Evolutionary conservation across 176 grass and related monocot genomes (phyloP).

Genomic region (Saccharum officinarum): DNA sequence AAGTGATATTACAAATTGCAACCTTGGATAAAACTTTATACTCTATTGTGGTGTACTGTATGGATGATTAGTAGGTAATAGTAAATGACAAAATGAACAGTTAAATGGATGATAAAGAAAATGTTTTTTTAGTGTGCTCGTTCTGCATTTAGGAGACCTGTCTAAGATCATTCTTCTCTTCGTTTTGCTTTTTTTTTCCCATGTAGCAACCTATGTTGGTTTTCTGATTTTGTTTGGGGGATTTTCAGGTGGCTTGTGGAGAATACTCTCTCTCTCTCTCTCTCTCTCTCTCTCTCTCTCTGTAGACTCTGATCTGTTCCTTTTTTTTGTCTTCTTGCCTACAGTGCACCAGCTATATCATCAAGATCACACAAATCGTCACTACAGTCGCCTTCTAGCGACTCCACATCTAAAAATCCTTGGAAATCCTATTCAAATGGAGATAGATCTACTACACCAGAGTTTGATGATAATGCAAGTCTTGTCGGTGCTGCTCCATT

Average conservation of each 20-base stretch:
- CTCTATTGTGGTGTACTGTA: neutral
- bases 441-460: slow-evolving; percentile 49
- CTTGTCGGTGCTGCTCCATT: slow-evolving; percentile 83
- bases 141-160: neutral
- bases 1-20: neutral
- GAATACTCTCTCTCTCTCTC: neutral
- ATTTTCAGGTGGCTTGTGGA: slow-evolving; percentile 13
- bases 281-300: too few species aligned
- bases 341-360: slow-evolving; percentile 88
- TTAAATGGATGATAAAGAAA: neutral
- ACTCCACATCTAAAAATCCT: slow-evolving; percentile 58
- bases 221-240: neutral
- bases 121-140: neutral
- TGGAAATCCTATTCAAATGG: slow-evolving; percentile 88
- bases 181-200: neutral
- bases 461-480: slow-evolving; percentile 72
- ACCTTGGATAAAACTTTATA: slow-evolving; percentile 19
- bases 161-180: slow-evolving; percentile 2
- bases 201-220: neutral
- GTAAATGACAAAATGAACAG: slow-evolving; percentile 6
- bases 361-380: slow-evolving; percentile 74
- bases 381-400: slow-evolving; percentile 51
- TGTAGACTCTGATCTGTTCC: neutral
- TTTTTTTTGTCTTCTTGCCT: slow-evolving; percentile 28
- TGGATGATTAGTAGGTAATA: neutral